Evolutionary conservation across 2,329 filamentous ascomycete species (phyloP).

Genomic region (Cercospora janseana): DNA sequence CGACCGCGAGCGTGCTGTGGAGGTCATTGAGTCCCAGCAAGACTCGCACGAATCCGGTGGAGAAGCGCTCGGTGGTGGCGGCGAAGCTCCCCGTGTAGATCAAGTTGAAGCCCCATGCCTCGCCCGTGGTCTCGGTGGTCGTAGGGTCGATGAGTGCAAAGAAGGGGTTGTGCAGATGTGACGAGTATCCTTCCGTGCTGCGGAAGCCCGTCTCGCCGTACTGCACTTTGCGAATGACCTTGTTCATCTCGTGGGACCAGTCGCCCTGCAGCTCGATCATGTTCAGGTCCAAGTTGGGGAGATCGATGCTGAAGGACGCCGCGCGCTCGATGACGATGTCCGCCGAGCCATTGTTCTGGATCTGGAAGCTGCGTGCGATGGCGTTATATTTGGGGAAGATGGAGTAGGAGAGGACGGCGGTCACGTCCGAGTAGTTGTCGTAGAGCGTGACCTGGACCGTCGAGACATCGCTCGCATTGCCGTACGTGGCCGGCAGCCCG

Average conservation of each 20-base stretch:
- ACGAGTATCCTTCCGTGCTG: constrained; percentile 61
- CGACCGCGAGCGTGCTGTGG: constrained; percentile 59
- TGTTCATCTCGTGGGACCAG: constrained; percentile 58
- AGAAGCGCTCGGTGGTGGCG: constrained; percentile 61
- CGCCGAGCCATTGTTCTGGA: constrained; percentile 58
- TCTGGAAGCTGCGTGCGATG: constrained; percentile 59
- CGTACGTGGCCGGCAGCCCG: constrained; percentile 61
- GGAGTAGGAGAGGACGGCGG: constrained; percentile 61
- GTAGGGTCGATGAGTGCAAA: constrained; percentile 56
- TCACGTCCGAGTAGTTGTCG: constrained; percentile 59
- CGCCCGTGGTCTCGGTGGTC: constrained; percentile 60
- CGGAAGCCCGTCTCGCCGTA: constrained; percentile 58
- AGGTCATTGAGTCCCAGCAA: constrained; percentile 60
- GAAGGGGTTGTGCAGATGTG: constrained; percentile 65
- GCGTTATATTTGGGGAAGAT: constrained; percentile 63
- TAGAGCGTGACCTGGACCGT: constrained; percentile 59
- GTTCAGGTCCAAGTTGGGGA: constrained; percentile 60
- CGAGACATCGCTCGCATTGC: constrained; percentile 54
- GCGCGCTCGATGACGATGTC: constrained; percentile 44
- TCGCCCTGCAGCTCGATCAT: constrained; percentile 61
- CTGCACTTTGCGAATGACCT: constrained; percentile 55
- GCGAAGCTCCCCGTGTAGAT: constrained; percentile 64
- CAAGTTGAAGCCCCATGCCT: constrained; percentile 64
- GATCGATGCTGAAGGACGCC: constrained; percentile 61
- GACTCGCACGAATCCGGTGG: constrained; percentile 60